Percentiles rank a stretch among this genome's conserved stretches.
These are phyloP conservation scores for Magnolia kwangsiensis DNA, from an alignment of 164 flowering plant genomes.

Conservation along the genomic window DNA sequence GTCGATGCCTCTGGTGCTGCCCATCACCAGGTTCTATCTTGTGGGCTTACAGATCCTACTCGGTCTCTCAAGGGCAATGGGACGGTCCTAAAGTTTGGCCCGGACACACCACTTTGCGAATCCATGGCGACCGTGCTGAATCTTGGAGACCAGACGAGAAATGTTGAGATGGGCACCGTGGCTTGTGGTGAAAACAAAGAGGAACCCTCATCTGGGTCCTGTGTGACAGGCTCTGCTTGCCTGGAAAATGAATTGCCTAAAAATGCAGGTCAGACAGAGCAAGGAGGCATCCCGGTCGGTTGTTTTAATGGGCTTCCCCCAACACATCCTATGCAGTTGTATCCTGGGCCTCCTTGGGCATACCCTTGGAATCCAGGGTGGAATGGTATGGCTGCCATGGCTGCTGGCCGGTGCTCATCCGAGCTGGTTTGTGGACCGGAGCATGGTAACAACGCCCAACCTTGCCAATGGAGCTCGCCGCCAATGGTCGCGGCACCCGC, in stretches of 20 bases:
- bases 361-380: slow-evolving; percentile 32
- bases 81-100: slow-evolving; percentile 37
- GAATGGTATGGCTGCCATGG: slow-evolving; percentile 17
- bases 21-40: slow-evolving; percentile 26
- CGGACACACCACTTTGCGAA: slow-evolving; percentile 42
- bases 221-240: slow-evolving; percentile 21
- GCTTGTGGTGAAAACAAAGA: slow-evolving; percentile 21
- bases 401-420: slow-evolving; percentile 19
- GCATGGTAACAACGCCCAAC: slow-evolving; percentile 13
- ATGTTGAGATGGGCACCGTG: slow-evolving; percentile 12
- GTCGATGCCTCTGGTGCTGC: slow-evolving; percentile 22
- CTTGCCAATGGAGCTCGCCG: slow-evolving; percentile 43
- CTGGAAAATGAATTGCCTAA: slow-evolving; percentile 22
- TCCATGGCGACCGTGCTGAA: slow-evolving; percentile 39
- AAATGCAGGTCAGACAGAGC: slow-evolving; percentile 16
- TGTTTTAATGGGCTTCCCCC: slow-evolving; percentile 11
- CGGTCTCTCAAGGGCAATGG: slow-evolving; percentile 25
- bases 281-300: slow-evolving; percentile 9
- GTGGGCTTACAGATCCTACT: slow-evolving; percentile 20
- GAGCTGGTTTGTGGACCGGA: slow-evolving; percentile 19
- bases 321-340: slow-evolving; percentile 23
- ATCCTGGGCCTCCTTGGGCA: slow-evolving; percentile 33
- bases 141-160: slow-evolving; percentile 32
- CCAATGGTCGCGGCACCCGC: slow-evolving; percentile 26
- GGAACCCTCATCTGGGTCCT: slow-evolving; percentile 29